Conservation (phyloP, 2,329 filamentous ascomycete genomes). For the Pseudopyrenochaeta lycopersici region DNA sequence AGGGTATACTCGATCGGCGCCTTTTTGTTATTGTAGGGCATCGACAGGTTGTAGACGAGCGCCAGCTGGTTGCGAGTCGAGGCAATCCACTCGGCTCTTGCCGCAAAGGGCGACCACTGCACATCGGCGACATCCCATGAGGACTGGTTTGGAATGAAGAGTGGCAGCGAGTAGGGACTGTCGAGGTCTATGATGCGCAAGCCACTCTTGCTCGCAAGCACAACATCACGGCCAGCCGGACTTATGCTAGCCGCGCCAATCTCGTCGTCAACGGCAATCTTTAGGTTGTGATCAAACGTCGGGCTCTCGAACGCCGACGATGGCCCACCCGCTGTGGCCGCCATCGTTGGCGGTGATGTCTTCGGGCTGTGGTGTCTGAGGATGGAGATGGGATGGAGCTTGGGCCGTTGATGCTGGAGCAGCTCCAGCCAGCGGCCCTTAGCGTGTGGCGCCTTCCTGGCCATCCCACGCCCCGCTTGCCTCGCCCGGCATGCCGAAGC, state of each 20-base stretch:
- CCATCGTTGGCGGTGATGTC: conserved; percentile 18
- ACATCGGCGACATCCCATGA: conserved; percentile 97
- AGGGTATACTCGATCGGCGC: conserved; percentile 90
- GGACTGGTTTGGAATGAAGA: conserved; percentile 83
- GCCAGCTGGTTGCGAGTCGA: conserved; percentile 95
- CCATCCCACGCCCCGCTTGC: conserved; percentile 2
- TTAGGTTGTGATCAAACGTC: conserved; percentile 85
- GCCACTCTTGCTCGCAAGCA: conserved; percentile 84
- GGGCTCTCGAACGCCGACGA: conserved; percentile 79
- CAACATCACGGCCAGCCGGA: conserved; percentile 87
- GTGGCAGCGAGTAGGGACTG: conserved; percentile 85
- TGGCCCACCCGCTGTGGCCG: conserved; percentile 35
- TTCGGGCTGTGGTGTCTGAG: background rate
- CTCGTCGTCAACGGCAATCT: conserved; percentile 78
- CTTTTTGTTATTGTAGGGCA: conserved; percentile 63
- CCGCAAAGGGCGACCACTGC: conserved; percentile 94
- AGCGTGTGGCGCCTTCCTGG: conserved; percentile 3
- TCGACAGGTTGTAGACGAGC: conserved; percentile 86
- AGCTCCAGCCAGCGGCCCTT: background rate
- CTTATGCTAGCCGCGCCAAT: conserved; percentile 94
- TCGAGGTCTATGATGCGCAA: conserved; percentile 93
- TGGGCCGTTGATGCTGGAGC: conserved; percentile 1
- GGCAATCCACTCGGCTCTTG: conserved; percentile 89
- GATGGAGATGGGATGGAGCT: conserved; percentile 19
- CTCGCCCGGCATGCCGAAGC: background rate